A percentile compares a stretch with the other conserved stretches of the same genome.
Conservation (phyloP, 306 rosid species). For the Vachellia collinsii region DNA sequence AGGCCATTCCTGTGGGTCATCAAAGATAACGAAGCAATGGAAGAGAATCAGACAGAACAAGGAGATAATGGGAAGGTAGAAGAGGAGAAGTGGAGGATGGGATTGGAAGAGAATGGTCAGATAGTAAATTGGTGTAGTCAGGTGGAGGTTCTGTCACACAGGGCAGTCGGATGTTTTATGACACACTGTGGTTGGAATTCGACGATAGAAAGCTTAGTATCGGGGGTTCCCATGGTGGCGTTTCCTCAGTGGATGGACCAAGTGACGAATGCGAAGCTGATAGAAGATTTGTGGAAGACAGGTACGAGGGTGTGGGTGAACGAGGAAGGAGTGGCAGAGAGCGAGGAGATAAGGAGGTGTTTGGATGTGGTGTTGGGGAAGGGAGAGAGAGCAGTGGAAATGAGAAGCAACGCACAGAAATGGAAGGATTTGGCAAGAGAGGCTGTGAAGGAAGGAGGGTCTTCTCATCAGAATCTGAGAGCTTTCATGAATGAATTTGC, state of each 20-base stretch:
- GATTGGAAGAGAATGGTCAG: conserved; percentile 33
- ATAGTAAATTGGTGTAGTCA: conserved; percentile 49
- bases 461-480: conserved; percentile 32
- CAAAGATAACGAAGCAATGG: background rate
- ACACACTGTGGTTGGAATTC: conserved; percentile 17
- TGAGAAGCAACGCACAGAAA: conserved; percentile 32
- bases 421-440: conserved; percentile 41
- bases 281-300: background rate
- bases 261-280: background rate
- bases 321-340: conserved; percentile 30
- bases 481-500: conserved; percentile 23
- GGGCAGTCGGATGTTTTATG: background rate
- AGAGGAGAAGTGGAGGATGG: background rate
- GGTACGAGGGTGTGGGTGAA: conserved; percentile 28
- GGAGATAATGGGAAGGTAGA: background rate
- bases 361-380: conserved; percentile 43
- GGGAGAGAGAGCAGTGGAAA: conserved; percentile 16
- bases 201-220: background rate
- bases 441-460: conserved; percentile 35
- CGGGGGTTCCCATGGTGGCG: conserved; percentile 1
- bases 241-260: conserved; percentile 6
- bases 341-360: conserved; percentile 48
- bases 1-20: conserved; percentile 54
- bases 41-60: too few species aligned
- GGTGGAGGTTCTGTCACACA: conserved; percentile 40